A percentile compares a stretch with the other conserved stretches of the same genome.
Evolutionary conservation across 73 alveolate species (phyloP).

Genomic region (Symbiodinium pilosum): DNA sequence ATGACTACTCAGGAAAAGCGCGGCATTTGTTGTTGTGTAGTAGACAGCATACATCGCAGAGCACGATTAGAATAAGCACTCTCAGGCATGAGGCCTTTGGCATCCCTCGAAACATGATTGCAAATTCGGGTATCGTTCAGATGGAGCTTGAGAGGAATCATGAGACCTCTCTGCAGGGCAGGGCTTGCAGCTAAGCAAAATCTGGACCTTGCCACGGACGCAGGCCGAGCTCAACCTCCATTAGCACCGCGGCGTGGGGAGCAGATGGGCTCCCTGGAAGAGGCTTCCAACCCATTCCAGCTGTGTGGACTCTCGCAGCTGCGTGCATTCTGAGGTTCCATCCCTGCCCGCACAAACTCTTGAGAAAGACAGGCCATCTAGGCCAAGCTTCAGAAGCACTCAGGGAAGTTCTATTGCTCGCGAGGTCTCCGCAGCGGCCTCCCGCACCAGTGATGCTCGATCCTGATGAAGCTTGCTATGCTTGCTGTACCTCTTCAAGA

Average conservation of each 20-base stretch:
- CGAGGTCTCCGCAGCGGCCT: constrained; percentile 21
- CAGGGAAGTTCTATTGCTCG: not conserved
- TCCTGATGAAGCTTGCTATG: too few relatives aligned
- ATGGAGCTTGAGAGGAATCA: too few relatives aligned
- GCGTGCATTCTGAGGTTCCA: not conserved
- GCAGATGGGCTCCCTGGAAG: not conserved
- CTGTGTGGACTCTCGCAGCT: not conserved
- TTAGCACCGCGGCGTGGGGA: constrained; percentile 6
- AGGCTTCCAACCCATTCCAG: not conserved
- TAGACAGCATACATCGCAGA: too few relatives aligned
- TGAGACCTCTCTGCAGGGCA: too few relatives aligned
- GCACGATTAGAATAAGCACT: too few relatives aligned
- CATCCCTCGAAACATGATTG: too few relatives aligned
- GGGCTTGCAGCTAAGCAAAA: too few relatives aligned
- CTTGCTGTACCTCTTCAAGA: too few relatives aligned
- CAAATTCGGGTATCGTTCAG: too few relatives aligned
- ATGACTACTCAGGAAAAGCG: too few relatives aligned
- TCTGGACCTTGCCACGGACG: not conserved
- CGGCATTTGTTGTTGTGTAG: too few relatives aligned
- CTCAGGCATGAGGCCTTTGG: too few relatives aligned
- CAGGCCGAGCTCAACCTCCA: not conserved
- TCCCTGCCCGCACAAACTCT: not conserved
- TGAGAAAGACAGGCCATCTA: not conserved
- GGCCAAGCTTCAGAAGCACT: not conserved
- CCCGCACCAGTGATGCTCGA: not conserved